Evolutionary conservation across 768 basidiomycete genomes (phyloP), one percentile per base, ranked within the genome.

Genomic region (Xerocomus potaroensis): DNA sequence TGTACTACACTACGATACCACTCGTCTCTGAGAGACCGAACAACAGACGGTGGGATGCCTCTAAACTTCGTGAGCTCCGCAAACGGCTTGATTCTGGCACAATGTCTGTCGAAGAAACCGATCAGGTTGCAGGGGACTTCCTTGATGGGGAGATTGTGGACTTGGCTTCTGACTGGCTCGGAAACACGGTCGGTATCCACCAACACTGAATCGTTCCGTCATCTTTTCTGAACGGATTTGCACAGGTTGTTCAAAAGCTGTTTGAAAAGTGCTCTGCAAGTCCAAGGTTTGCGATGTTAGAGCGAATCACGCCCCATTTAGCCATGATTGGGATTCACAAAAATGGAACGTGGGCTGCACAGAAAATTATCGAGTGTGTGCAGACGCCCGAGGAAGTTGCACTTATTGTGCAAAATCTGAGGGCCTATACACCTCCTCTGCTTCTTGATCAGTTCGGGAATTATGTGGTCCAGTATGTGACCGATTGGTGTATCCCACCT

Each of bases 251-350:
- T 19, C 95, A 98, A 74, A 97, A 97, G 67, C 72, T 99, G 12
- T 99, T 95, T 58, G 95, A 97, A 67, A 84, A 80, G 60, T 91
- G 90, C 62, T 88, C 90, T 12, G 68, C 81, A 31, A 69, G 60
- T 3, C 84, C 92, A 24, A 77, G 93, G 56, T 78, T 91, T 52
- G 83, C 84, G 14, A 94, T 99, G 89, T 73, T 99, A 45, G 94
- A 98, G 58, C 84, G 94, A 40, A 86, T 98, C 51, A 79, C 83
- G 4, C 96, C 96, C 39, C 88, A 95, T 64, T 73, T 99, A 32
- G 95, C 95, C 19, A 90, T 91, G 81, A 96, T 98, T 54, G 96
- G 96, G 22, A 93, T 95, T 46, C 96, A 99, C 75, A 98, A 98
- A 75, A 98, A 99, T 56, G 96, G 96, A 23, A 99, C 96, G 1